Evolutionary conservation across 169 alveolate species (phyloP).

Genomic region (Plasmodium ovale): DNA sequence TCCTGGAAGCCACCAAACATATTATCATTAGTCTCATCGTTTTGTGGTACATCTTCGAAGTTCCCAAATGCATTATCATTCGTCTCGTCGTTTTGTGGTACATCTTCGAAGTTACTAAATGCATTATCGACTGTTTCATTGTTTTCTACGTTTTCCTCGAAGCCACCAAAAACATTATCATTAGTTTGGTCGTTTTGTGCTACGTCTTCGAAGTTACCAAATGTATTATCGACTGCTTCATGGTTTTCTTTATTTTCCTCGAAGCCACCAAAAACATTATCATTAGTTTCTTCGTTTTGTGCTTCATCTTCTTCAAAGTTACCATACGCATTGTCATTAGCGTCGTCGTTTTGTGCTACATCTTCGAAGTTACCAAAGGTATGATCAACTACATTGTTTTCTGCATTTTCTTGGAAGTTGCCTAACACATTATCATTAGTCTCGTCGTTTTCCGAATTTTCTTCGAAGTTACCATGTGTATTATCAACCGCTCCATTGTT

Average conservation of each 20-base stretch:
- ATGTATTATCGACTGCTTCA: too few relatives aligned
- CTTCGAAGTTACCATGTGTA: neutral
- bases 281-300: slow-evolving; percentile 2
- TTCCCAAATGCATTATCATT: slow-evolving; percentile 8
- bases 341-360: neutral
- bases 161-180: slow-evolving; percentile 8
- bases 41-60: neutral
- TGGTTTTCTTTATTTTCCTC: slow-evolving; percentile 11
- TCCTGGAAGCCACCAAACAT: neutral
- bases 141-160: slow-evolving; percentile 4
- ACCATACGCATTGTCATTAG: neutral
- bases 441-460: neutral
- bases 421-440: neutral
- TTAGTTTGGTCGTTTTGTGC: too few relatives aligned
- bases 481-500: too few relatives aligned
- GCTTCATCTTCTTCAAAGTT: neutral
- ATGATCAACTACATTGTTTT: too few relatives aligned
- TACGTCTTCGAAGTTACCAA: too few relatives aligned
- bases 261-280: neutral
- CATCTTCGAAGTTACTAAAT: slow-evolving; percentile 1
- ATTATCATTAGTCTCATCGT: neutral
- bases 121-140: neutral
- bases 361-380: neutral
- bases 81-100: neutral
- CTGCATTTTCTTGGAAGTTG: neutral